These are phyloP conservation scores for Leishmania tarentolae DNA, from an alignment of 208 protist species.

Conservation along the genomic window DNA sequence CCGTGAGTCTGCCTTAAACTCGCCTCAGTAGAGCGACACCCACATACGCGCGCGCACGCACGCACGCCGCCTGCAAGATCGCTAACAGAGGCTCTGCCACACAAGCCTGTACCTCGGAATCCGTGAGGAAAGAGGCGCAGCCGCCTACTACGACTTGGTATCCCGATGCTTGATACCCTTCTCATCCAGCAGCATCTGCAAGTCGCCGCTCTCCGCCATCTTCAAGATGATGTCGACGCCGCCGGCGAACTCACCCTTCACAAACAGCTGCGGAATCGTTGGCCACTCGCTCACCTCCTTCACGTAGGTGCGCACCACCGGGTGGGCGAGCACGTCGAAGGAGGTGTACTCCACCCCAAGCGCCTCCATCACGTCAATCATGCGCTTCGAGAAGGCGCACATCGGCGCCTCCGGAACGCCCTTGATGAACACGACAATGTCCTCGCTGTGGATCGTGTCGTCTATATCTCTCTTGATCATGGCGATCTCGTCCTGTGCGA, in stretches of 20 bases:
- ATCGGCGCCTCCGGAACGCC: constrained; percentile 94
- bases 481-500: constrained; percentile 77
- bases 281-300: constrained; percentile 96
- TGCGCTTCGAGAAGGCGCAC: constrained; percentile 96
- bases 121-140: not conserved
- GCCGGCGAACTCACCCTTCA: constrained; percentile 96
- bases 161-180: constrained; percentile 82
- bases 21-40: constrained; percentile 1
- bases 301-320: constrained; percentile 91
- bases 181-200: constrained; percentile 84
- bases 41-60: too few species aligned
- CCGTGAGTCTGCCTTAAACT: constrained; percentile 5
- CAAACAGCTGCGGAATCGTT: constrained; percentile 96
- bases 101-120: not conserved
- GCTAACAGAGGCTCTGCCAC: not conserved
- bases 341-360: constrained; percentile 93
- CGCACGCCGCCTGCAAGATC: not conserved
- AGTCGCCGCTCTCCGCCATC: constrained; percentile 85
- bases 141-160: constrained; percentile 13
- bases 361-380: constrained; percentile 92
- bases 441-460: constrained; percentile 88
- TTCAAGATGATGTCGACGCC: constrained; percentile 94
- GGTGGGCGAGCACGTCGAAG: constrained; percentile 94
- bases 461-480: constrained; percentile 90
- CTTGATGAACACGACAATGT: constrained; percentile 97